Conservation (phyloP, 805 yeast species). For the Torulaspora franciscae region DNA sequence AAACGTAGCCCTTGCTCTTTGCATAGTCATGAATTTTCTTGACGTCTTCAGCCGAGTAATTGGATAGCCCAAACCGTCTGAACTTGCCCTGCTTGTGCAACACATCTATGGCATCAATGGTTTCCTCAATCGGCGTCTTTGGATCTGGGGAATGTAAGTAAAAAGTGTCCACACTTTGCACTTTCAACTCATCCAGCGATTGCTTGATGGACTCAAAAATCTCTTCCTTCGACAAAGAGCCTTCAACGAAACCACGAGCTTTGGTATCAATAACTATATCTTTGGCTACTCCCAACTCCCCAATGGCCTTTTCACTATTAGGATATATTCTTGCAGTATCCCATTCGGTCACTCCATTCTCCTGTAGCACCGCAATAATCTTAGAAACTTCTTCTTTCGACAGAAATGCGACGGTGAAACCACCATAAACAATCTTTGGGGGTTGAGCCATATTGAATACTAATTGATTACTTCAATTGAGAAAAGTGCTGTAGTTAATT, state of each 20-base stretch:
- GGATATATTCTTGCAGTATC: constrained; percentile 29
- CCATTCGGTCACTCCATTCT: constrained; percentile 20
- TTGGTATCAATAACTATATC: constrained; percentile 22
- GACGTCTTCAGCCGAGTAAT: constrained; percentile 23
- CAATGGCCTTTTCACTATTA: constrained; percentile 19
- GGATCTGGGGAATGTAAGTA: constrained; percentile 29
- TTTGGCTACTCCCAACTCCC: constrained; percentile 13
- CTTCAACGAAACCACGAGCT: constrained; percentile 15
- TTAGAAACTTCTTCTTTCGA: constrained; percentile 6
- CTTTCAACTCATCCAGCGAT: constrained; percentile 14
- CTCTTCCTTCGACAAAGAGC: constrained; percentile 14
- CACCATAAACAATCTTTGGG: constrained; percentile 12
- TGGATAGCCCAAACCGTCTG: constrained; percentile 27
- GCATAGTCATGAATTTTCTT: constrained; percentile 18
- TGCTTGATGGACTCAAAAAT: constrained; percentile 14
- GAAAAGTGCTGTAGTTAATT: too few relatives aligned
- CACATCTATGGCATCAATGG: constrained; percentile 23
- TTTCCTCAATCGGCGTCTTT: constrained; percentile 23
- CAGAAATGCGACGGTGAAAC: background rate
- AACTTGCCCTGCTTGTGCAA: constrained; percentile 25
- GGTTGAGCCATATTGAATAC: background rate
- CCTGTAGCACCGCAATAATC: constrained; percentile 11
- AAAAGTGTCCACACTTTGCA: constrained; percentile 21
- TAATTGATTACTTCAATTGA: background rate
- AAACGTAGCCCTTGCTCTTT: constrained; percentile 20